Conservation (phyloP, 257 asterid species). For the Nicotiana knightiana region DNA sequence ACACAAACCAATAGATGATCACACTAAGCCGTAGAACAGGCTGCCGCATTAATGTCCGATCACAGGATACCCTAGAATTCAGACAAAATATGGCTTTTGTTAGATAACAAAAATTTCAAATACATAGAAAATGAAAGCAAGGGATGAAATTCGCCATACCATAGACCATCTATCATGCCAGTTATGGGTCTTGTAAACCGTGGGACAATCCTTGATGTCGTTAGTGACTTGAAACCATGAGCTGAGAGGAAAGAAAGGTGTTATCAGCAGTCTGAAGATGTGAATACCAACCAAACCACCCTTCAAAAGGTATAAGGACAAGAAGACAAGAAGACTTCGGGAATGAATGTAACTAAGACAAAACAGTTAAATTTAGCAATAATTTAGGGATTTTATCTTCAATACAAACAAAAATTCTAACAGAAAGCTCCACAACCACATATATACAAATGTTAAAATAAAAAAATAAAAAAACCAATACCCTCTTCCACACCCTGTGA, state of each 20-base stretch:
- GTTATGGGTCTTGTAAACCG: conserved; percentile 89
- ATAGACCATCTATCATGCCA: conserved; percentile 82
- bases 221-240: conserved; percentile 96
- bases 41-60: conserved; percentile 91
- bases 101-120: not conserved
- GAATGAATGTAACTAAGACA: not conserved
- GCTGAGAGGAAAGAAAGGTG: conserved; percentile 44
- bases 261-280: not conserved
- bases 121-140: not conserved
- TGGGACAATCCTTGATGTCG: conserved; percentile 85
- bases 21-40: conserved; percentile 90
- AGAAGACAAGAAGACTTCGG: not conserved
- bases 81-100: conserved; percentile 7
- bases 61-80: conserved; percentile 81
- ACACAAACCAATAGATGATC: conserved; percentile 80
- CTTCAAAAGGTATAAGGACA: not conserved
- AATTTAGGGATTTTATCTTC: not conserved
- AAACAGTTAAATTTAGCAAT: not conserved
- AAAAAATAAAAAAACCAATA: not conserved
- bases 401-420: not conserved
- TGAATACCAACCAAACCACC: not conserved
- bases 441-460: not conserved
- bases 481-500: not conserved
- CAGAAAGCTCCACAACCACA: not conserved
- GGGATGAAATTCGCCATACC: conserved; percentile 37